A percentile compares a stretch with the other conserved stretches of the same genome.
Evolutionary conservation across 352 stramenopile genomes (phyloP).

Genomic region (Pythium brachiatum): DNA sequence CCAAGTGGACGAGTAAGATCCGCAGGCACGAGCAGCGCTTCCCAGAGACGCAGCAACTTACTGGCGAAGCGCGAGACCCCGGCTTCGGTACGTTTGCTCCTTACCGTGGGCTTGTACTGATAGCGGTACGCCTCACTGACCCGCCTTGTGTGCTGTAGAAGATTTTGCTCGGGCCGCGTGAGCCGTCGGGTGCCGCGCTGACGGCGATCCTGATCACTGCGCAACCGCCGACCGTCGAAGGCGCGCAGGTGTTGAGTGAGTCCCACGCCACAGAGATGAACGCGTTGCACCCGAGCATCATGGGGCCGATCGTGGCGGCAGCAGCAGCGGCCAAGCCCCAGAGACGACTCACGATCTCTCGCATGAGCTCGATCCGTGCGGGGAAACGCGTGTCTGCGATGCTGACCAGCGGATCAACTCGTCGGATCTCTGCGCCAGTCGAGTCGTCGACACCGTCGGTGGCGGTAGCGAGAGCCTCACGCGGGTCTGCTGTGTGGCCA

Average conservation of each 20-base stretch:
- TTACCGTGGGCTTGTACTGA: too few species aligned
- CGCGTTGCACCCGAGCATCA: slow-evolving; percentile 25
- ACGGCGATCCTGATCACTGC: slow-evolving; percentile 44
- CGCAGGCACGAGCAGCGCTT: slow-evolving; percentile 6
- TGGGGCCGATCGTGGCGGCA: not conserved
- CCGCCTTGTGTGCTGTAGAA: slow-evolving; percentile 24
- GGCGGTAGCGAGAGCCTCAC: not conserved
- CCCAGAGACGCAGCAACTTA: slow-evolving; percentile 45
- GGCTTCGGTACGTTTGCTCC: slow-evolving; percentile 25
- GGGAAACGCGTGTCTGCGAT: slow-evolving; percentile 19
- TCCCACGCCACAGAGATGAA: slow-evolving; percentile 41
- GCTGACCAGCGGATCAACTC: not conserved
- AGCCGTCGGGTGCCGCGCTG: slow-evolving; percentile 46
- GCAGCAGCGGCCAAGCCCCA: not conserved
- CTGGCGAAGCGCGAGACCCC: slow-evolving; percentile 43
- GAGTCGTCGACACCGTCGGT: not conserved
- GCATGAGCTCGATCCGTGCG: slow-evolving; percentile 21
- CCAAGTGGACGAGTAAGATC: not conserved
- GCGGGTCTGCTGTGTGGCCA: slow-evolving; percentile 11
- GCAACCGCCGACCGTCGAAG: slow-evolving; percentile 50
- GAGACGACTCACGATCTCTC: slow-evolving; percentile 15
- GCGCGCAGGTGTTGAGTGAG: slow-evolving; percentile 44
- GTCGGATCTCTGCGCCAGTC: slow-evolving; percentile 14
- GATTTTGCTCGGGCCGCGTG: slow-evolving; percentile 52
- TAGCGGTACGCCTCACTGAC: not conserved